Base-by-base conservation (phyloP, 495 filamentous ascomycete genomes). In the Lasiosphaeria miniovina region DNA sequence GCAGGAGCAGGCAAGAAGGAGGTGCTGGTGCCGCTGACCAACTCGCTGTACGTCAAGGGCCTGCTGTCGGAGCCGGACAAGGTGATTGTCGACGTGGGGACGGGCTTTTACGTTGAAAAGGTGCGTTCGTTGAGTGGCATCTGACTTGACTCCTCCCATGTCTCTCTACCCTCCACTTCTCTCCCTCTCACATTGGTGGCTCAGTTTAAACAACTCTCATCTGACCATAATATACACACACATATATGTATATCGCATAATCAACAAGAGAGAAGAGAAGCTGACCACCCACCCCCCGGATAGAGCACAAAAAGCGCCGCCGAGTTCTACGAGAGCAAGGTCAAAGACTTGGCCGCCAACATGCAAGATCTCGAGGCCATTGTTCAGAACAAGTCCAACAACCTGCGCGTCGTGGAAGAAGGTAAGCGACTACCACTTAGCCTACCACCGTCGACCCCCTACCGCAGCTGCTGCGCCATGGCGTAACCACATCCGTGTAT, bases 91-190 rank as follows among this genome's bases (percentile, higher is more conserved):
- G 94, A 98, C 77, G 88, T 98, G 15, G 94, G 94, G 14, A 98
- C 94, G 1, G 94, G 94, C 3, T 98, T 94, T 71, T 97, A 90
- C 71, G 89, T 98, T 57, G 94, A 98, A 76, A 98, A 98, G 84
- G 88, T 89, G 60, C 43, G 69, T 24, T 24, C 24, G 24, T 24
- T 24, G 24, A 24, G 24, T 24, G 24, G 24, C 24, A 24, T 24
- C 24, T 24, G 24, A 24, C 24, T 24, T 24, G 24, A 24, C 24
- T 24, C 55, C 40, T 54, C 9, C 32, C 38, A 12, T 41, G 15
- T 38, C 51, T 35, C 11, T 49, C 31, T 35, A 24, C 24, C 24
- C 24, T 24, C 24, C 24, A 24, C 24, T 24, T 24, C 24, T 24
- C 24, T 24, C 24, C 24, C 24, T 24, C 24, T 24, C 24, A 24